These are phyloP conservation scores for Chaetomium sp. DNA, from an alignment of 2,329 filamentous ascomycete species.

Conservation along the genomic window DNA sequence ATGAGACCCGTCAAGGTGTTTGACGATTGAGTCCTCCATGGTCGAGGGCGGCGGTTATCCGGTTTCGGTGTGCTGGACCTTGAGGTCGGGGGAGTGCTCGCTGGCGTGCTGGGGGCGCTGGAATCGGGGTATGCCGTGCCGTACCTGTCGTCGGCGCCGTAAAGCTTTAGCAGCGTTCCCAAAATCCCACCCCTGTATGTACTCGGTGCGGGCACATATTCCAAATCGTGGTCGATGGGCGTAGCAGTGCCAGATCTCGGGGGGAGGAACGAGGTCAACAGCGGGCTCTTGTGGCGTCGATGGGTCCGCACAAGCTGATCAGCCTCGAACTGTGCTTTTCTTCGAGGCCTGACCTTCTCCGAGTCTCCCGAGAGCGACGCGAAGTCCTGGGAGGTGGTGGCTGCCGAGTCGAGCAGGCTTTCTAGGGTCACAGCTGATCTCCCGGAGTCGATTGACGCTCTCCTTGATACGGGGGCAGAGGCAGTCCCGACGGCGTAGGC, in stretches of 20 bases:
- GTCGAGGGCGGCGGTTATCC: constrained; percentile 42
- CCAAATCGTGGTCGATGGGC: constrained; percentile 59
- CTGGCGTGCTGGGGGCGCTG: constrained; percentile 48
- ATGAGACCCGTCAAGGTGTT: constrained; percentile 54
- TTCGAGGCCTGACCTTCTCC: constrained; percentile 23
- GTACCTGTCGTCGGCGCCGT: constrained; percentile 52
- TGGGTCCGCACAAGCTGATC: constrained; percentile 33
- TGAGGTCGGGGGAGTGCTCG: constrained; percentile 46
- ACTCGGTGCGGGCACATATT: constrained; percentile 66
- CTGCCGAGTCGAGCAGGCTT: constrained; percentile 15
- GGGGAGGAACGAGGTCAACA: constrained; percentile 43
- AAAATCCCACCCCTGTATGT: constrained; percentile 75
- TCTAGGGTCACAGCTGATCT: constrained; percentile 13
- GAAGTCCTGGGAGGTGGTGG: constrained; percentile 22
- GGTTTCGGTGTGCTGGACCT: constrained; percentile 38
- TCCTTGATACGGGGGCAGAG: constrained; percentile 37
- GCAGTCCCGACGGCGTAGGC: constrained; percentile 40
- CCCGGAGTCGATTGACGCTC: constrained; percentile 36
- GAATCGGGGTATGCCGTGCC: constrained; percentile 36
- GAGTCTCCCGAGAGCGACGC: not conserved
- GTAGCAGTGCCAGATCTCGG: constrained; percentile 42
- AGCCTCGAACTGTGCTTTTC: constrained; percentile 30
- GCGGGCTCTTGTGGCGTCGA: constrained; percentile 28
- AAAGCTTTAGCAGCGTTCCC: constrained; percentile 70
- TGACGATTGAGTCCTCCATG: constrained; percentile 50